Conservation (phyloP, 805 yeast genomes). For the Candida alai region DNA sequence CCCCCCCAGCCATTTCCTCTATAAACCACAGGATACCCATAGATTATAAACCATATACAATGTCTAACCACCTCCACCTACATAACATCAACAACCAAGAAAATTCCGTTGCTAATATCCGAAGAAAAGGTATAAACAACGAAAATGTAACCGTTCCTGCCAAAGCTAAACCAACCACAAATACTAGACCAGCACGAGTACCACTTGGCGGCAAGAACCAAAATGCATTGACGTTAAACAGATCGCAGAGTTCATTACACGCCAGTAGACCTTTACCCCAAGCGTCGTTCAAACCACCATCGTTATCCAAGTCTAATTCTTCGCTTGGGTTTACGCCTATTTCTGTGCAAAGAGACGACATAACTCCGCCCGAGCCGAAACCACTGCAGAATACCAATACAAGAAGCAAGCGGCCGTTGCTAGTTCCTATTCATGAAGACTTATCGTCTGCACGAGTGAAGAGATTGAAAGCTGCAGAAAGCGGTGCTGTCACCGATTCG, state of each 20-base stretch:
- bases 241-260: slow-evolving; percentile 25
- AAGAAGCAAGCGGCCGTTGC: slow-evolving; percentile 4
- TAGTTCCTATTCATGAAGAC: slow-evolving; percentile 13
- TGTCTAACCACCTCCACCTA: slow-evolving; percentile 1
- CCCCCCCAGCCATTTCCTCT: too few relatives aligned
- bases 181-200: slow-evolving; percentile 15
- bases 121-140: background rate
- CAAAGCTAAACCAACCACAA: slow-evolving; percentile 2
- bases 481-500: slow-evolving; percentile 7
- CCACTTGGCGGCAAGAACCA: slow-evolving; percentile 42
- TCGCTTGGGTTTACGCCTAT: slow-evolving; percentile 31
- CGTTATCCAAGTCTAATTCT: slow-evolving; percentile 32
- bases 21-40: background rate
- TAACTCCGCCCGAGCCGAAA: slow-evolving; percentile 1
- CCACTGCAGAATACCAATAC: background rate
- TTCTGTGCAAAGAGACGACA: slow-evolving; percentile 1
- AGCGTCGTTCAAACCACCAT: slow-evolving; percentile 16
- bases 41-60: background rate
- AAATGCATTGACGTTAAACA: slow-evolving; percentile 27
- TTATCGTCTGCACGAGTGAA: slow-evolving; percentile 4
- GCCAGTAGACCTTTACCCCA: slow-evolving; percentile 6
- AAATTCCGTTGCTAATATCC: background rate
- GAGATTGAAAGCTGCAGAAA: slow-evolving; percentile 3
- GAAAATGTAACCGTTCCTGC: slow-evolving; percentile 6
- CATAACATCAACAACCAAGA: slow-evolving; percentile 2